A percentile compares a stretch with the other conserved stretches of the same genome.
Evolutionary conservation across 192 early-diverging fungal genomes (phyloP).

Genomic region (Backusella westeae): DNA sequence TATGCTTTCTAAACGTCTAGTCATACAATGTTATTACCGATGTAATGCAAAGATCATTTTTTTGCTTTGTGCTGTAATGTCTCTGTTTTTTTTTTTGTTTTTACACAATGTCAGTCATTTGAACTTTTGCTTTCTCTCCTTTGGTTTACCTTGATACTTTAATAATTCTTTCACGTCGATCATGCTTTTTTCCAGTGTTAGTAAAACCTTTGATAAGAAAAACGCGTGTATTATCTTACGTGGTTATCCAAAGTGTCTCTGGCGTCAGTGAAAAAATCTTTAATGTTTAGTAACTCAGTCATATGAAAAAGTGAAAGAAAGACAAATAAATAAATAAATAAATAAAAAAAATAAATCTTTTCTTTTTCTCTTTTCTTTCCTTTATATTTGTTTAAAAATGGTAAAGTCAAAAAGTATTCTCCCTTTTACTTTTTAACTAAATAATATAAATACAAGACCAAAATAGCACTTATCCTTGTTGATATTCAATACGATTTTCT

Average conservation of each 20-base stretch:
- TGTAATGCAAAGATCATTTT: constrained; percentile 15
- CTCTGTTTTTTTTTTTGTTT: background rate
- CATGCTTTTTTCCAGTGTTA: background rate
- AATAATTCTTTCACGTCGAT: constrained; percentile 9
- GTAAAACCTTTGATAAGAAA: background rate
- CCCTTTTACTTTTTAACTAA: background rate
- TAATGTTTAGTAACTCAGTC: background rate
- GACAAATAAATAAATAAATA: background rate
- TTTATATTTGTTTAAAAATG: background rate
- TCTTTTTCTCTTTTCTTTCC: background rate
- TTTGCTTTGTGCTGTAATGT: constrained; percentile 9
- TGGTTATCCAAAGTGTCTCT: constrained; percentile 2
- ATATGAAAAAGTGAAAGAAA: background rate
- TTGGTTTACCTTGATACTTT: constrained; percentile 12
- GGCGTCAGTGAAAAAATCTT: background rate
- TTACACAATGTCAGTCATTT: background rate
- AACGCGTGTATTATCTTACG: background rate
- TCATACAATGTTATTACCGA: background rate
- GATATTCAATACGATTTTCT: constrained; percentile 37
- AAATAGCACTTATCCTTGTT: constrained; percentile 27
- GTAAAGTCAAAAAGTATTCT: background rate
- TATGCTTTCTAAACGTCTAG: no score
- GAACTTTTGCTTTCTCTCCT: background rate
- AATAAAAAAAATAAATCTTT: background rate
- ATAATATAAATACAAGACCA: background rate